These are phyloP conservation scores for Termitomyces eurrhizus DNA, from an alignment of 768 basidiomycete genomes.

Conservation along the genomic window DNA sequence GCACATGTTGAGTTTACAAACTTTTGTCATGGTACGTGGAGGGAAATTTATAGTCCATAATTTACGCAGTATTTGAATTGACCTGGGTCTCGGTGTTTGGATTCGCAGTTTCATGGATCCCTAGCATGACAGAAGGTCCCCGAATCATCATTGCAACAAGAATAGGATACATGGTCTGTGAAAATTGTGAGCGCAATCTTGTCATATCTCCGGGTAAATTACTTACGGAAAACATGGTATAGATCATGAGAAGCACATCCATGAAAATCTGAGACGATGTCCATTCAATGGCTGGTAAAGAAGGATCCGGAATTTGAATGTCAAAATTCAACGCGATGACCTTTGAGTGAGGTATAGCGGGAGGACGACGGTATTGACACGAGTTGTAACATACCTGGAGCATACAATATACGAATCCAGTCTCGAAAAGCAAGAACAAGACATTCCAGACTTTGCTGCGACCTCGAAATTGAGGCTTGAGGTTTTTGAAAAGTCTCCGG, in stretches of 20 bases:
- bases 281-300: not conserved
- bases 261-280: not conserved
- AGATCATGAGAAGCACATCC: not conserved
- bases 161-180: not conserved
- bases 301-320: not conserved
- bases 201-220: not conserved
- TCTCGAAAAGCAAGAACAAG: not conserved
- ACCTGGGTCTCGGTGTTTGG: not conserved
- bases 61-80: not conserved
- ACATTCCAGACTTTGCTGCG: not conserved
- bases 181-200: not conserved
- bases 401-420: not conserved
- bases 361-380: not conserved
- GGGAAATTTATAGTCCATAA: too few relatives aligned
- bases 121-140: not conserved
- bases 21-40: too few relatives aligned
- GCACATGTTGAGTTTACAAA: too few relatives aligned
- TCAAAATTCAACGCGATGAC: not conserved
- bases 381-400: not conserved
- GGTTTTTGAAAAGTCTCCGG: not conserved
- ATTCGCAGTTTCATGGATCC: not conserved
- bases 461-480: not conserved
- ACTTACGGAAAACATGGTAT: not conserved
- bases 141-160: not conserved
- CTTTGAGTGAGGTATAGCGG: not conserved